Base-by-base conservation (phyloP, 495 filamentous ascomycete genomes). In the Physcia stellaris region DNA sequence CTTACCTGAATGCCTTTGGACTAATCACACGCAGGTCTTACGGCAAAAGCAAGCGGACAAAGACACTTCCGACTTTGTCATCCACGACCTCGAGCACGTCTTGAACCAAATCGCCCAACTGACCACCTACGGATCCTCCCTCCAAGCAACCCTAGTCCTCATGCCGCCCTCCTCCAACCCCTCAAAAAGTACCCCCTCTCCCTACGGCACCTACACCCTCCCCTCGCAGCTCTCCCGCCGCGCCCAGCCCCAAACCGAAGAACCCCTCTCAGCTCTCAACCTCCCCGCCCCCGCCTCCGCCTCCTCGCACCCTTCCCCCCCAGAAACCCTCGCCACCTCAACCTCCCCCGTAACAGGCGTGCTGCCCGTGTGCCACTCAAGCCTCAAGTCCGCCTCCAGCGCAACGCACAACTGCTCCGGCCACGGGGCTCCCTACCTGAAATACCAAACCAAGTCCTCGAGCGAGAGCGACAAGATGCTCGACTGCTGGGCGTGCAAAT, bases 401-500 rank as follows among this genome's bases (percentile, higher is more conserved):
- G 51, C 59, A 32, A 94, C 86, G 11, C 66, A 69, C 50, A 68
- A 70, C 45, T 94, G 86, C 61, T 80, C 77, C 3, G 73, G 75
- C 34, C 86, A 85, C 59, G 86, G 86, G 22, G 45, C 48, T 28
- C 88, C 86, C 58, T 62, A 66, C 42, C 57, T 74, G 45, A 79
- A 77, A 52, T 79, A 66, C 47, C 51, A 56, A 36, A 44, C 39
- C 19, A 50, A 52, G 26, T 48, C 49, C 3, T 23, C 32, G 4
- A n/a, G 13, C 16, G 34, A 22, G 20, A 37, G 28, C 12, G 30
- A 4, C 19, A 36, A 39, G 13, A 33, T 15, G 7, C 51, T 60
- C 7, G 58, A 64, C 29, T 94, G 90, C 68, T 95, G 79, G 55
- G 62, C 64, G 23, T 98, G 90, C 64, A 55, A 52, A 37, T 98